Evolutionary conservation across 441 rosid genomes (phyloP), one percentile per base, ranked within the genome.

Genomic region (Erodium trifolium): DNA sequence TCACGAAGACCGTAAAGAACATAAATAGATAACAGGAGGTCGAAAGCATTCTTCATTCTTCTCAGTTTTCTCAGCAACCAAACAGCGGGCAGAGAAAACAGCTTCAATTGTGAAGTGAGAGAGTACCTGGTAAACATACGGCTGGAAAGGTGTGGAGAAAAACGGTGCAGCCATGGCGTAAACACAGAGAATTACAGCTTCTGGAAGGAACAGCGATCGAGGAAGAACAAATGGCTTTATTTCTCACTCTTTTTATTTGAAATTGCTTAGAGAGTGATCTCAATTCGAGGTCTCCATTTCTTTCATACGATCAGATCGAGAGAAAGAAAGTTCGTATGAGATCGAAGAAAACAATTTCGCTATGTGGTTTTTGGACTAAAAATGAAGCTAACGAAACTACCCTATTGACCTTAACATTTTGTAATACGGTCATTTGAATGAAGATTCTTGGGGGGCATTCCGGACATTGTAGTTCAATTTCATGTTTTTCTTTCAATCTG

Each of bases 71-170:
- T 23, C 27, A 23, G 27, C 27, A 23, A 23, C 27, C 27, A 23
- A 23, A 23, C 66, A 71, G 13, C 12, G 27, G 2, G 17, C 23
- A 10, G 11, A 51, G 59, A 51, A 51, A 51, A 43, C 3, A 16
- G 29, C 63, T 57, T 17, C 29, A 17, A 18, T 6, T 17, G 12
- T 57, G 63, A 18, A 53, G 63, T 57, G 63, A 62, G 65, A 70
- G 63, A 57, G 69, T 70, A 91, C 98, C 97, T 91, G 98, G 68
- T 93, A 91, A 65, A 93, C 96, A 63, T 89, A 91, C 12, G 97
- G 98, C 81, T 93, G 98, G 81, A 93, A 88, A 63, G 98, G 98
- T 63, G 96, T 93, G 0, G 97, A 84, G 83, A 91, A 93, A 78
- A 91, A 93, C 37, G 98, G 98, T 37, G 98, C 98, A 27, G 98